Percentiles rank a stretch among this genome's conserved stretches.
These are phyloP conservation scores for Torulaspora globosa DNA, from an alignment of 1,139 yeast species.

Conservation along the genomic window DNA sequence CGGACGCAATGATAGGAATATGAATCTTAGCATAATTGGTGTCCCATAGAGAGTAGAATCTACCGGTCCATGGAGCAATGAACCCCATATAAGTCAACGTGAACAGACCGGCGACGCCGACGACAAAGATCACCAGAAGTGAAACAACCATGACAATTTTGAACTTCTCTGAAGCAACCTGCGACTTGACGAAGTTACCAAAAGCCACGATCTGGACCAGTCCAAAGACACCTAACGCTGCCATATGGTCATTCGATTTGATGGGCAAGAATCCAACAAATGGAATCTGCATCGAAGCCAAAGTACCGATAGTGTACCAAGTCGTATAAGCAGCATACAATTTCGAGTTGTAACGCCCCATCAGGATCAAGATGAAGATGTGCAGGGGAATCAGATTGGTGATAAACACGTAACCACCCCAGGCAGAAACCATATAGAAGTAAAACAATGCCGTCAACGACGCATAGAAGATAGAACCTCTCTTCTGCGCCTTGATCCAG, in stretches of 20 bases:
- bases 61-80: constrained; percentile 99
- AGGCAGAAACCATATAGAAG: constrained; percentile 99
- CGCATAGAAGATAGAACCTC: constrained; percentile 85
- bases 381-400: constrained; percentile 96
- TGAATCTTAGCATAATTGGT: constrained; percentile 96
- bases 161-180: constrained; percentile 72
- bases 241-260: constrained; percentile 97
- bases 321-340: constrained; percentile 90
- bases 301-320: constrained; percentile 94
- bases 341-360: constrained; percentile 89
- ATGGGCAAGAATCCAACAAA: constrained; percentile 97
- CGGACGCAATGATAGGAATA: constrained; percentile 98
- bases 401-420: constrained; percentile 99
- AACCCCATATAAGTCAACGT: constrained; percentile 83
- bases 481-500: constrained; percentile 91
- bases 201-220: constrained; percentile 84
- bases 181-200: constrained; percentile 74
- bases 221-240: constrained; percentile 96
- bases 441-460: constrained; percentile 81
- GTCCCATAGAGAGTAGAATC: constrained; percentile 98
- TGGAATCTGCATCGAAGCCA: constrained; percentile 98
- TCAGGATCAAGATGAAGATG: constrained; percentile 79
- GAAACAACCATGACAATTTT: constrained; percentile 64
- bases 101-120: constrained; percentile 70
- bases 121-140: constrained; percentile 48